Percentiles rank a stretch among this genome's conserved stretches.
phyloP scores from a whole-genome alignment of 805 yeast species.

The Candida pseudoglaebosa region DNA sequence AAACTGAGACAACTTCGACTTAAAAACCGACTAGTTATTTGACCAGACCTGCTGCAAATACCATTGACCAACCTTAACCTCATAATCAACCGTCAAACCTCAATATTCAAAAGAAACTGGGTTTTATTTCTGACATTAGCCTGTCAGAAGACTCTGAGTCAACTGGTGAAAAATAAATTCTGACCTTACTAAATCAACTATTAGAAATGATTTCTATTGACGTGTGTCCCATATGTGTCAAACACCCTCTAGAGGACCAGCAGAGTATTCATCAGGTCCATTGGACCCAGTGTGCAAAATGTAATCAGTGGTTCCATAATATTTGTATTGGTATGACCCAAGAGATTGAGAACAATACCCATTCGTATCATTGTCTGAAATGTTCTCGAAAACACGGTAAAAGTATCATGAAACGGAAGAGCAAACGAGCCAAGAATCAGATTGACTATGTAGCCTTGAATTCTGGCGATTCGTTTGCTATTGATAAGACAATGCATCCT shows the following conservation, averaged over 20 bases:
- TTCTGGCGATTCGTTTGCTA: slow-evolving; percentile 58
- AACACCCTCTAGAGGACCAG: slow-evolving; percentile 13
- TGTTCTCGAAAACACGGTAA: slow-evolving; percentile 50
- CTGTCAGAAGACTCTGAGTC: not conserved
- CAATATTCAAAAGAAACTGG: too few relatives aligned
- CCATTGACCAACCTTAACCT: not conserved
- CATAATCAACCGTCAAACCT: too few relatives aligned
- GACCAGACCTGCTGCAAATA: not conserved
- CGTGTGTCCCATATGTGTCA: slow-evolving; percentile 20
- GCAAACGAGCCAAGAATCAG: slow-evolving; percentile 47
- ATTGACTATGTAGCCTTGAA: slow-evolving; percentile 79
- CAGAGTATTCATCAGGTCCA: slow-evolving; percentile 5
- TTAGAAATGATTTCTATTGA: slow-evolving; percentile 13
- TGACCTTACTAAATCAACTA: not conserved
- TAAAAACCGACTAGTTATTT: not conserved
- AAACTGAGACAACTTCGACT: not conserved
- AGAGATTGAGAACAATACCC: slow-evolving; percentile 30
- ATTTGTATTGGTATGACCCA: slow-evolving; percentile 41
- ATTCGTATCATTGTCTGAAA: slow-evolving; percentile 50
- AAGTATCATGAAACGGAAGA: slow-evolving; percentile 46
- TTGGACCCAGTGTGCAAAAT: slow-evolving; percentile 59
- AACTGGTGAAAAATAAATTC: not conserved
- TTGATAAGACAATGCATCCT: slow-evolving; percentile 44
- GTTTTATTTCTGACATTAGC: too few relatives aligned
- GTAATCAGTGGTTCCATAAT: slow-evolving; percentile 54